Evolutionary conservation across 2,329 filamentous ascomycete species (phyloP).

Genomic region (Xylaria sp.): DNA sequence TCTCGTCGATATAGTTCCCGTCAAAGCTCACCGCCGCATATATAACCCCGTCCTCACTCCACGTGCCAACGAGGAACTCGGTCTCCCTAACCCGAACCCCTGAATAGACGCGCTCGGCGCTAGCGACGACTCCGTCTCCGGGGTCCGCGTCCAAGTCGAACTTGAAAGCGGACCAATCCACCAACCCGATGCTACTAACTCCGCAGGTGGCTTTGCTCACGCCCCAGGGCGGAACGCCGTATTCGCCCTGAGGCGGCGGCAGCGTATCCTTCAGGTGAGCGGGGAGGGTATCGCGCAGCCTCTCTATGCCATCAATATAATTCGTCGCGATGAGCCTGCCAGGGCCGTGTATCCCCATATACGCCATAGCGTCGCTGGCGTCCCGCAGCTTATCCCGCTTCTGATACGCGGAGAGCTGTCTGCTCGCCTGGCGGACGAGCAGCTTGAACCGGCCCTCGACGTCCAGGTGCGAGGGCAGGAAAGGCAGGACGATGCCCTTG

Average conservation of each 20-base stretch:
- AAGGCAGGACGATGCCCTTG: conserved; percentile 35
- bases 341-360: conserved; percentile 31
- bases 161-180: conserved; percentile 30
- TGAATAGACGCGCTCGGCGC: conserved; percentile 25
- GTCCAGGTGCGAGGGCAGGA: conserved; percentile 33
- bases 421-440: conserved; percentile 34
- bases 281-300: conserved; percentile 28
- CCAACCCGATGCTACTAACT: conserved; percentile 35
- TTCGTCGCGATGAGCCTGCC: conserved; percentile 37
- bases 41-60: conserved; percentile 32
- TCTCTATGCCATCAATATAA: conserved; percentile 38
- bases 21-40: conserved; percentile 35
- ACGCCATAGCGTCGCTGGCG: conserved; percentile 17
- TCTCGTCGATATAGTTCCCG: conserved; percentile 35
- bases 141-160: conserved; percentile 32
- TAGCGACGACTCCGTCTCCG: conserved; percentile 32
- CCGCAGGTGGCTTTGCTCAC: conserved; percentile 28
- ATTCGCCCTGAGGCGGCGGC: conserved; percentile 26
- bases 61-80: conserved; percentile 36
- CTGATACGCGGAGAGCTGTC: conserved; percentile 36
- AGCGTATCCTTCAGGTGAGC: conserved; percentile 13
- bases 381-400: conserved; percentile 18
- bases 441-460: conserved; percentile 35
- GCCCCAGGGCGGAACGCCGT: conserved; percentile 10
- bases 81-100: conserved; percentile 31